These are phyloP conservation scores for Aspergillus novofumigatus DNA, from an alignment of 2,329 filamentous ascomycete species.

Conservation along the genomic window DNA sequence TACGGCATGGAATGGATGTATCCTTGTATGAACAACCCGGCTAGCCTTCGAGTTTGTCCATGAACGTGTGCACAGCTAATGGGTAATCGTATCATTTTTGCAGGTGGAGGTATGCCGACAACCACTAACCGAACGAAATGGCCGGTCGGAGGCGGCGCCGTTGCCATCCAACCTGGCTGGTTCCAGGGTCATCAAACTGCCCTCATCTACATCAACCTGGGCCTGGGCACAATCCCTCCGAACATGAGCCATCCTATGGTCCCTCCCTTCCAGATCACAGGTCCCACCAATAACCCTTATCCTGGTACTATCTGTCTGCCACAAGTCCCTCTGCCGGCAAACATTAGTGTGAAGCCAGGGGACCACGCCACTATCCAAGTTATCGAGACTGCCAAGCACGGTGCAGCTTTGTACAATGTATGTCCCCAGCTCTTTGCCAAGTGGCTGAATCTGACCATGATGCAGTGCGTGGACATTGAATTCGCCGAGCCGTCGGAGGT, in stretches of 20 bases:
- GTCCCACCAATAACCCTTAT: conserved; percentile 78
- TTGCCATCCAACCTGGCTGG: conserved; percentile 92
- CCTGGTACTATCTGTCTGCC: conserved; percentile 85
- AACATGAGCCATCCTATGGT: conserved; percentile 89
- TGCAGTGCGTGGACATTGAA: conserved; percentile 87
- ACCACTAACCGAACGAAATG: conserved; percentile 85
- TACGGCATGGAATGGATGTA: conserved; percentile 96
- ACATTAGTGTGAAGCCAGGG: conserved; percentile 68
- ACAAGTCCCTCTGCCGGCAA: conserved; percentile 76
- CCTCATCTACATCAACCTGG: conserved; percentile 86
- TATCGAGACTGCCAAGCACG: conserved; percentile 77
- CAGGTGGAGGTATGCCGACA: conserved; percentile 77
- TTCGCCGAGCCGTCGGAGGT: conserved; percentile 79
- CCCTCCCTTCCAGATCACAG: conserved; percentile 73
- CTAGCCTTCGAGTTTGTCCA: neutral
- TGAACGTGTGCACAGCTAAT: conserved; percentile 3
- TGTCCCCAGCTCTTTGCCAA: conserved; percentile 28
- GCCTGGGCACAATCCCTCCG: conserved; percentile 70
- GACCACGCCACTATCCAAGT: conserved; percentile 88
- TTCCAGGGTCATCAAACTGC: conserved; percentile 83
- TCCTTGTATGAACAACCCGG: conserved; percentile 64
- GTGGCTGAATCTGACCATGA: neutral
- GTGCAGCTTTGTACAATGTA: conserved; percentile 77
- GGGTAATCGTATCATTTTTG: neutral
- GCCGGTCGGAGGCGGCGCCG: conserved; percentile 81